phyloP scores from a whole-genome alignment of 768 basidiomycete genomes.

The Candolleomyces efflorescens region DNA sequence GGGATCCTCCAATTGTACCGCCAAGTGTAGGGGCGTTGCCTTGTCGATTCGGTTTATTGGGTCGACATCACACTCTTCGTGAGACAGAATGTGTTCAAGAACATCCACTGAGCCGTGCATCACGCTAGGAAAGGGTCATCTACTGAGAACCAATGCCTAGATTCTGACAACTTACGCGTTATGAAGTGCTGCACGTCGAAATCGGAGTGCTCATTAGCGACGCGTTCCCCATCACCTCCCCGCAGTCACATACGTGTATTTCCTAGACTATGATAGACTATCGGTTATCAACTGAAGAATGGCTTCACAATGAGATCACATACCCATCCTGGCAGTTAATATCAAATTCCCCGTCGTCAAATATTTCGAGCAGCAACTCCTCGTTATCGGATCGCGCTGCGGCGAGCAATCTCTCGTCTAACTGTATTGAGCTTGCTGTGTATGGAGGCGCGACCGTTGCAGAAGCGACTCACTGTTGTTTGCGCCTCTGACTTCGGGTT shows the following conservation, averaged over 20 bases:
- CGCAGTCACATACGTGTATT: constrained; percentile 61
- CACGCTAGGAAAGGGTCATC: background rate
- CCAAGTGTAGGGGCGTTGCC: constrained; percentile 78
- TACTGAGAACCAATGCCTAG: background rate
- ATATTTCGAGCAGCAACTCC: constrained; percentile 58
- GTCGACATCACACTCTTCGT: constrained; percentile 77
- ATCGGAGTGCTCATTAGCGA: constrained; percentile 6
- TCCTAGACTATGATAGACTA: constrained; percentile 44
- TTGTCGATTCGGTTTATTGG: constrained; percentile 63
- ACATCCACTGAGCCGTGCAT: constrained; percentile 52
- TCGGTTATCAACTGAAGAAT: background rate
- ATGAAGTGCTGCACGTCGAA: constrained; percentile 16
- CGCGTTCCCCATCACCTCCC: constrained; percentile 17
- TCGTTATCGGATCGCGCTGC: constrained; percentile 74
- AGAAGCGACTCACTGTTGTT: background rate
- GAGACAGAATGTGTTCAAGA: constrained; percentile 67
- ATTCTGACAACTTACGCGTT: constrained; percentile 17
- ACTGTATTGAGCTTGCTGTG: background rate
- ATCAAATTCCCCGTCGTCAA: constrained; percentile 54
- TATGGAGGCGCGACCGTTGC: background rate
- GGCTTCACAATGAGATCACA: constrained; percentile 23
- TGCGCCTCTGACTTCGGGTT: constrained; percentile 4
- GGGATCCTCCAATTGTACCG: constrained; percentile 49
- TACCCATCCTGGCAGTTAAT: constrained; percentile 81
- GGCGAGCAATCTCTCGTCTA: constrained; percentile 69